A percentile compares a stretch with the other conserved stretches of the same genome.
These are phyloP conservation scores for Lactifluus subvellereus DNA, from an alignment of 768 basidiomycete species.

Conservation along the genomic window DNA sequence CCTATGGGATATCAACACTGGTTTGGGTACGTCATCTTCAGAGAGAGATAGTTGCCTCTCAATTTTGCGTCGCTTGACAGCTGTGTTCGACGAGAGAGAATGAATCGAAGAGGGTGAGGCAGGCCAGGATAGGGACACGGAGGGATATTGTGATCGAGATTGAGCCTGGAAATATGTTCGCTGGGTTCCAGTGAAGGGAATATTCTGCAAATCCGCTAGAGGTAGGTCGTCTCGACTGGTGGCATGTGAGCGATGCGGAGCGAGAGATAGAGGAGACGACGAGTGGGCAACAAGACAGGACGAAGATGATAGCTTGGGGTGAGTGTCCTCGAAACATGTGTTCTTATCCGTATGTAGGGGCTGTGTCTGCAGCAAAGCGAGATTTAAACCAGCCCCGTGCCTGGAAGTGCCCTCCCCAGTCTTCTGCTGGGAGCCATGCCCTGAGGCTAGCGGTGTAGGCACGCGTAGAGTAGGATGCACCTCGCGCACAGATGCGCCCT, in stretches of 20 bases:
- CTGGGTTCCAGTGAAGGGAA: neutral
- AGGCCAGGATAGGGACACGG: neutral
- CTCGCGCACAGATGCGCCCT: neutral
- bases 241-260: neutral
- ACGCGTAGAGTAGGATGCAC: neutral
- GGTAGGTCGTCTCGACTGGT: neutral
- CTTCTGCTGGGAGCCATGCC: neutral
- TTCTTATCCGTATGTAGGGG: neutral
- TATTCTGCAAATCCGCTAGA: neutral
- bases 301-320: neutral
- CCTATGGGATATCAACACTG: neutral
- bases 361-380: neutral
- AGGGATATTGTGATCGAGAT: neutral
- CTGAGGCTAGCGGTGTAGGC: neutral
- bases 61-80: conserved; percentile 6
- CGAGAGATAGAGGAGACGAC: neutral
- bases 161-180: neutral
- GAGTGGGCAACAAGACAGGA: neutral
- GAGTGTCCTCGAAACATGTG: neutral
- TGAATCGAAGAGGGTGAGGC: neutral
- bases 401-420: neutral
- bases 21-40: neutral
- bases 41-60: neutral
- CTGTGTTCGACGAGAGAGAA: neutral
- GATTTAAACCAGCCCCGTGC: neutral